Base-by-base conservation (phyloP, 2,329 filamentous ascomycete species). In the Claviceps spartinae region DNA sequence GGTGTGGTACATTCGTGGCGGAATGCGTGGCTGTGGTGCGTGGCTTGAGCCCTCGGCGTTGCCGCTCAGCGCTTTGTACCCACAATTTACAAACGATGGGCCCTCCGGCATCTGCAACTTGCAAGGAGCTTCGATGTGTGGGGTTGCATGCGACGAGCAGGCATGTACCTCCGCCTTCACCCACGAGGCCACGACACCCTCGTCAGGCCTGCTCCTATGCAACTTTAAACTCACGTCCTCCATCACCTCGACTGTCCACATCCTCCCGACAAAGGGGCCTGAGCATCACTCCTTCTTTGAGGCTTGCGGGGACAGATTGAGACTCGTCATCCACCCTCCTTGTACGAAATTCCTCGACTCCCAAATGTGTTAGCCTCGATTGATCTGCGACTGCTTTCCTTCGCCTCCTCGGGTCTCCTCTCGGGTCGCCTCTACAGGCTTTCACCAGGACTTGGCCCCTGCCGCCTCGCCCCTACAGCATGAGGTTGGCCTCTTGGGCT, bases 401-500 rank as follows among this genome's bases (percentile, higher is more conserved):
- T 51, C 9, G 30, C 30, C 40, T 47, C 8, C 5, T 46, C 30
- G 30, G 9, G 30, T 34, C 30, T 9, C 30, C 30, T 34, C 8
- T 34, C 9, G 30, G 30, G 30, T 42, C 24, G 13, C 30, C 37
- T 20, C 20, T 24, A 20, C 34, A 44, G 46, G 26, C 49, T 36
- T 20, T 44, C 44, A 16, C 36, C 18, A 18, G 7, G 4, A 20
- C 36, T 36, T 47, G 22, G 24, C 36, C 42, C 43, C 20, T 24
- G 44, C 40, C 14, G 7, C 38, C 36, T 22, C 24, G 22, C 36
- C 41, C 34, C 45, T 49, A 48, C 56, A 54, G 55, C 52, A 81
- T 81, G 77, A 79, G 73, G 68, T 58, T 73, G 56, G 62, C 69
- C 54, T 71, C 77, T 54, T 59, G 80, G 50, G 62, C 85, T 53